Percentiles rank a stretch among this genome's conserved stretches.
Conservation (phyloP, 441 rosid species). For the Dalechampia spathulata region DNA sequence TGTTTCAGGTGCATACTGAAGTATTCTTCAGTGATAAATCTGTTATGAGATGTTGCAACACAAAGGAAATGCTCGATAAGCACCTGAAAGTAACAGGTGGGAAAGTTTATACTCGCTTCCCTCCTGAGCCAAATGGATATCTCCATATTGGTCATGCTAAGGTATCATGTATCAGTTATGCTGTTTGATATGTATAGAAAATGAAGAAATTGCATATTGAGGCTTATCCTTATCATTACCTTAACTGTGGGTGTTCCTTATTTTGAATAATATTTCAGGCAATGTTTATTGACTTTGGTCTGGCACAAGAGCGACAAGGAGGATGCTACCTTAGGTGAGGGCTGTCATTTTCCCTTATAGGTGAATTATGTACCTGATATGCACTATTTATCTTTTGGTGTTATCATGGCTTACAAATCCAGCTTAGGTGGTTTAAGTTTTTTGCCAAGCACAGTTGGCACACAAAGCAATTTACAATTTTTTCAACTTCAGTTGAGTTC, state of each 20-base stretch:
- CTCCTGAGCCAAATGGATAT: conserved; percentile 98
- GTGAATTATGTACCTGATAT: background rate
- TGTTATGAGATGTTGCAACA: conserved; percentile 78
- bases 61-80: conserved; percentile 67
- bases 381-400: background rate
- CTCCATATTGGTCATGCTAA: conserved; percentile 98
- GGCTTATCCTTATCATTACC: conserved; percentile 1
- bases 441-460: too few relatives aligned
- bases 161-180: conserved; percentile 31
- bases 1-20: conserved; percentile 75
- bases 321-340: conserved; percentile 74
- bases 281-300: conserved; percentile 91
- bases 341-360: background rate
- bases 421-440: too few relatives aligned
- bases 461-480: too few relatives aligned
- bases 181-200: conserved; percentile 2
- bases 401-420: background rate
- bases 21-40: conserved; percentile 65
- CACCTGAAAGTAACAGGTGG: conserved; percentile 76
- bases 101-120: conserved; percentile 75
- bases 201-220: background rate
- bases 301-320: conserved; percentile 84
- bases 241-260: background rate
- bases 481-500: too few relatives aligned
- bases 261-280: conserved; percentile 45